A percentile compares a stretch with the other conserved stretches of the same genome.
Conservation (phyloP, 768 basidiomycete genomes). For the Collybia nuda region DNA sequence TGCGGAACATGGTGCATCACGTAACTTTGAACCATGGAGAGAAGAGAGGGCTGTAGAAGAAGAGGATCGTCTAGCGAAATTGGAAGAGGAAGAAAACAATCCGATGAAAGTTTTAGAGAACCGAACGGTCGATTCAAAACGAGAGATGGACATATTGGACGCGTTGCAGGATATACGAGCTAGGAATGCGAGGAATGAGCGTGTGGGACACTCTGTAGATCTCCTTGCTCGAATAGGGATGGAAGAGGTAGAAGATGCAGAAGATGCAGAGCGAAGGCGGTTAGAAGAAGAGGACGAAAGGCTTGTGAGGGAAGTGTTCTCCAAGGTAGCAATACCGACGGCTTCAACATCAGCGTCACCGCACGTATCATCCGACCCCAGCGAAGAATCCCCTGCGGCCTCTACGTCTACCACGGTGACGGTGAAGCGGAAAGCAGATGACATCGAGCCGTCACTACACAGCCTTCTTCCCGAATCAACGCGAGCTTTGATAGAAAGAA, state of each 20-base stretch:
- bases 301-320: constrained; percentile 84
- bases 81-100: constrained; percentile 93
- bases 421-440: constrained; percentile 86
- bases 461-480: constrained; percentile 68
- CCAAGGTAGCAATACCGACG: constrained; percentile 56
- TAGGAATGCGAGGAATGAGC: constrained; percentile 85
- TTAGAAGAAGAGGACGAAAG: constrained; percentile 93
- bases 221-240: constrained; percentile 58
- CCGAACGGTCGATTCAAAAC: constrained; percentile 86
- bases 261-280: constrained; percentile 64
- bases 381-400: not conserved
- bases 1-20: constrained; percentile 94
- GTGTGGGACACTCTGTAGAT: constrained; percentile 75
- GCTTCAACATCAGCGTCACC: constrained; percentile 23
- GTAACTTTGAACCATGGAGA: constrained; percentile 98
- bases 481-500: constrained; percentile 54
- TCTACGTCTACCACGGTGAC: constrained; percentile 45
- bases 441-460: constrained; percentile 70
- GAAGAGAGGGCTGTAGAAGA: constrained; percentile 78
- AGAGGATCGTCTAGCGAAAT: constrained; percentile 78
- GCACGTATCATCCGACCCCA: constrained; percentile 13
- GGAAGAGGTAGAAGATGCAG: constrained; percentile 77
- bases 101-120: constrained; percentile 98
- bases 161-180: constrained; percentile 91
- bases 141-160: constrained; percentile 98